phyloP scores from a whole-genome alignment of 345 rosid species.

The Eucalyptus sp. region DNA sequence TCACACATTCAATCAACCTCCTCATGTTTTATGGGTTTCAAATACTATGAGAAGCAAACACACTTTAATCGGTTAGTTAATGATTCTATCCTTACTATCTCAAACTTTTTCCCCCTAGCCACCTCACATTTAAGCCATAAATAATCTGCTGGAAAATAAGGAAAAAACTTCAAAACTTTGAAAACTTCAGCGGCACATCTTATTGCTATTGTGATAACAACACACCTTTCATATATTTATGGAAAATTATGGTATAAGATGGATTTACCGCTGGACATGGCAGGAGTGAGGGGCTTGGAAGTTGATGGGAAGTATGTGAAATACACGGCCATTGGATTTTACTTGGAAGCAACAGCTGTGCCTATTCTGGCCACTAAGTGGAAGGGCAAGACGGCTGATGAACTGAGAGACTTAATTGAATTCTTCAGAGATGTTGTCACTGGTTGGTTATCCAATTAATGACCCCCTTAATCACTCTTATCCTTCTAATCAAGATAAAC shows the following conservation, averaged over 20 bases:
- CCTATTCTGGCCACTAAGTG: constrained; percentile 41
- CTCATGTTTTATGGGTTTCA: neutral
- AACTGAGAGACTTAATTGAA: constrained; percentile 39
- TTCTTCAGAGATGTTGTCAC: constrained; percentile 69
- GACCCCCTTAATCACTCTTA: neutral
- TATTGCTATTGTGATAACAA: neutral
- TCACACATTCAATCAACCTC: neutral
- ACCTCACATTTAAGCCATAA: neutral
- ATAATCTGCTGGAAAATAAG: neutral
- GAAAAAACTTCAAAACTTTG: neutral
- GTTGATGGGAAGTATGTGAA: constrained; percentile 45
- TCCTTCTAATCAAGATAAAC: neutral
- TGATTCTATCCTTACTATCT: neutral
- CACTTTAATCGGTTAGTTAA: neutral
- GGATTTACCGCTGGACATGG: neutral
- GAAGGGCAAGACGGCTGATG: constrained; percentile 37
- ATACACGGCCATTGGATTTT: constrained; percentile 65
- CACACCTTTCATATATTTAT: neutral
- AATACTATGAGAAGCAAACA: neutral
- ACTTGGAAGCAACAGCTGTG: constrained; percentile 40
- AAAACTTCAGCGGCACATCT: neutral
- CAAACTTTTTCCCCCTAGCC: neutral
- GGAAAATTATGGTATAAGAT: neutral
- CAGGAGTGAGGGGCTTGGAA: constrained; percentile 59
- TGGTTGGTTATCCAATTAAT: constrained; percentile 7